A percentile compares a stretch with the other conserved stretches of the same genome.
These are phyloP conservation scores for Exophiala sideris DNA, from an alignment of 2,329 filamentous ascomycete genomes.

Conservation along the genomic window DNA sequence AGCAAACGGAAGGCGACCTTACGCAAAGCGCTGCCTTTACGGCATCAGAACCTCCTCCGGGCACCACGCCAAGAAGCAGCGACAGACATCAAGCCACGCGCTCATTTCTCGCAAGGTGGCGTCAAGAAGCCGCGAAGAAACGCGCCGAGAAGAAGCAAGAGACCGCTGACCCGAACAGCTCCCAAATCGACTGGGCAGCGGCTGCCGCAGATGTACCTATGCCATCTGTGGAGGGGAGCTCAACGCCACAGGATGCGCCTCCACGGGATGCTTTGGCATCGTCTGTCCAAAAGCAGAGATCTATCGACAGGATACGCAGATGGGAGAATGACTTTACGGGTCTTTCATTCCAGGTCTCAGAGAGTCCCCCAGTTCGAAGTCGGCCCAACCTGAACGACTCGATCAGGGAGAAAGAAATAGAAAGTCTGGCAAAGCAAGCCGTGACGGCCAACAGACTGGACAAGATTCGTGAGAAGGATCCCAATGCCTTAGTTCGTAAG, in stretches of 20 bases:
- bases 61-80: not conserved
- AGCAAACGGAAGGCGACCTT: not conserved
- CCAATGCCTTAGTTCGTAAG: conserved; percentile 20
- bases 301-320: conserved; percentile 26
- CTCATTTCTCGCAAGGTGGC: conserved; percentile 19
- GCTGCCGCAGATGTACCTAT: conserved; percentile 26
- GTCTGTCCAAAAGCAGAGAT: conserved; percentile 17
- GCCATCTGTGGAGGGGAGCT: conserved; percentile 22
- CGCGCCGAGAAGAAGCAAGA: conserved; percentile 5
- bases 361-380: conserved; percentile 33
- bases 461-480: conserved; percentile 24
- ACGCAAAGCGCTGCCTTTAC: conserved; percentile 10
- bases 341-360: conserved; percentile 32
- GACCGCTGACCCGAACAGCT: conserved; percentile 6
- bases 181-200: conserved; percentile 27
- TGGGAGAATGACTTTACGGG: conserved; percentile 33
- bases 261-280: conserved; percentile 19
- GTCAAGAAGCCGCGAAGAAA: conserved; percentile 15
- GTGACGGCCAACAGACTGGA: conserved; percentile 25
- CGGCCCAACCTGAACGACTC: conserved; percentile 22
- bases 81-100: conserved; percentile 5
- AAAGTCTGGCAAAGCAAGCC: conserved; percentile 22
- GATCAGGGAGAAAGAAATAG: conserved; percentile 28
- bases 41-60: conserved; percentile 16
- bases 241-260: conserved; percentile 23